Conservation (phyloP, 2,329 filamentous ascomycete genomes). For the Colletotrichum tanaceti region DNA sequence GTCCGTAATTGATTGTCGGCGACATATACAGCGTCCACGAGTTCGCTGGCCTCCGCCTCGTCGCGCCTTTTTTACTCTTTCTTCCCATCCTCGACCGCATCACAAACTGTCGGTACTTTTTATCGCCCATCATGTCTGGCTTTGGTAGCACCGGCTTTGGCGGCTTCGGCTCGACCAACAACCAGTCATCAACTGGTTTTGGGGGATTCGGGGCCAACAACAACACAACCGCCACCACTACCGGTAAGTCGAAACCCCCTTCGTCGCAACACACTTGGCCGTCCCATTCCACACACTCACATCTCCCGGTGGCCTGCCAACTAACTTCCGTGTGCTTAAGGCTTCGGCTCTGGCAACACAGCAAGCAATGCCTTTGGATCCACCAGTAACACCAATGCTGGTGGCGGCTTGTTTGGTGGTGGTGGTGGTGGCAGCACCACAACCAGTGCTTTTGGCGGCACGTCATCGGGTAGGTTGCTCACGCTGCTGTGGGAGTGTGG, state of each 20-base stretch:
- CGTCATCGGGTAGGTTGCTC: slow-evolving; percentile 31
- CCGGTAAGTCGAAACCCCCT: slow-evolving; percentile 61
- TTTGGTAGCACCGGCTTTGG: slow-evolving; percentile 62
- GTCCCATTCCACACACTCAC: neutral
- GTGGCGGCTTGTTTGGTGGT: slow-evolving; percentile 48
- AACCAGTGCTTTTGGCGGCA: slow-evolving; percentile 30
- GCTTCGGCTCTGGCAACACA: slow-evolving; percentile 54
- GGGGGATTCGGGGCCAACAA: slow-evolving; percentile 65
- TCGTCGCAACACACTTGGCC: neutral
- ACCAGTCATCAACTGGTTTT: slow-evolving; percentile 61
- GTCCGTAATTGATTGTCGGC: slow-evolving; percentile 35
- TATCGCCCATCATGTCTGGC: slow-evolving; percentile 59
- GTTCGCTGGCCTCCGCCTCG: slow-evolving; percentile 8
- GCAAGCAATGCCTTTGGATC: slow-evolving; percentile 60
- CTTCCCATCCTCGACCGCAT: slow-evolving; percentile 7
- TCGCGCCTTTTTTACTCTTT: slow-evolving; percentile 3
- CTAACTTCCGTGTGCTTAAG: slow-evolving; percentile 44
- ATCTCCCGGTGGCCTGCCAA: slow-evolving; percentile 28
- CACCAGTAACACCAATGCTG: slow-evolving; percentile 45
- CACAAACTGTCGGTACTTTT: slow-evolving; percentile 6
- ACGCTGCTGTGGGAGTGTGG: neutral
- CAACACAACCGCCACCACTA: slow-evolving; percentile 49
- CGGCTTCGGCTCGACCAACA: slow-evolving; percentile 71
- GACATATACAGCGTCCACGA: slow-evolving; percentile 25
- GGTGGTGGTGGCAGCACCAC: slow-evolving; percentile 27